Evolutionary conservation across 2,329 filamentous ascomycete genomes (phyloP).

Genomic region (Cercospora sp.): DNA sequence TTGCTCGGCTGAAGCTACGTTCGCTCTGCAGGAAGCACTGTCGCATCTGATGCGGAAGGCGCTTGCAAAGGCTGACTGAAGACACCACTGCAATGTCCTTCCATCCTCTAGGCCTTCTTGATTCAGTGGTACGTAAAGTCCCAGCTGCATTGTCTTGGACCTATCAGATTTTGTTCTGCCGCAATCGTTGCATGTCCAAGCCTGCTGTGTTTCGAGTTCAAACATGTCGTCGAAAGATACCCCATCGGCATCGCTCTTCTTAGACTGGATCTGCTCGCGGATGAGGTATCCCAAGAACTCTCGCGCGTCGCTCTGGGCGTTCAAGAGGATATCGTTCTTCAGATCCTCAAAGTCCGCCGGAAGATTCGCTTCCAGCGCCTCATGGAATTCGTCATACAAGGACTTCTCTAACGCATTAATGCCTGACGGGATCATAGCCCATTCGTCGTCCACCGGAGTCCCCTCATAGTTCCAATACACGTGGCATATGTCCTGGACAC

Average conservation of each 20-base stretch:
- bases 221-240: conserved; percentile 11
- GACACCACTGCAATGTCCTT: background rate
- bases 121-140: background rate
- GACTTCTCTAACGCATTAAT: background rate
- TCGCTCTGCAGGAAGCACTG: background rate
- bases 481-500: conserved; percentile 16
- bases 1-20: background rate
- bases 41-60: background rate
- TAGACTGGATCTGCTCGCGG: background rate
- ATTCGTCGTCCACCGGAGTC: background rate
- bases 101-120: background rate
- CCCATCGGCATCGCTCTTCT: background rate
- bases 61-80: background rate
- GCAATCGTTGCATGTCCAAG: conserved; percentile 15
- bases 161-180: background rate
- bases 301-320: conserved; percentile 7
- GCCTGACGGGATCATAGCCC: background rate
- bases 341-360: background rate
- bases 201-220: background rate
- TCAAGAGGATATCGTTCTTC: background rate
- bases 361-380: background rate
- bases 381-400: background rate
- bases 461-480: background rate
- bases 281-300: conserved; percentile 17
- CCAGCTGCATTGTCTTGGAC: background rate